Evolutionary conservation across 1,284 basidiomycete species (phyloP).

Genomic region (Rhodotorula sp.): DNA sequence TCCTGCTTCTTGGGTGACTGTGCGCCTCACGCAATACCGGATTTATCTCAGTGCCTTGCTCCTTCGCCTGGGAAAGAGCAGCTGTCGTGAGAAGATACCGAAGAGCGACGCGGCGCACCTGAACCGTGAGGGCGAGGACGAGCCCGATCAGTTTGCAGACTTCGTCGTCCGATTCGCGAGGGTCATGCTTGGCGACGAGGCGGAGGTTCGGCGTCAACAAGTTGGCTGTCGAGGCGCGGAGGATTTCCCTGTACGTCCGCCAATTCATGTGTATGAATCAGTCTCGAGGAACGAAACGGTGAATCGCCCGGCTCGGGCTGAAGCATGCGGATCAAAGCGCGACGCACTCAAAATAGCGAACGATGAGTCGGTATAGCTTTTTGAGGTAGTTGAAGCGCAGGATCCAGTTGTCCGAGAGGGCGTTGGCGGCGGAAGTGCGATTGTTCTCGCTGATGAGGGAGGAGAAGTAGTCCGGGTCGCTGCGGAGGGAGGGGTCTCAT

Average conservation of each 20-base stretch:
- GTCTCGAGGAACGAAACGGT: not conserved
- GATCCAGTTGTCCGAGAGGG: slow-evolving; percentile 76
- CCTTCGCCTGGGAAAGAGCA: too few species aligned
- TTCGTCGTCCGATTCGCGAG: slow-evolving; percentile 53
- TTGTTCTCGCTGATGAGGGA: slow-evolving; percentile 55
- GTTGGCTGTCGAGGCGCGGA: slow-evolving; percentile 63
- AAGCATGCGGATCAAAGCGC: not conserved
- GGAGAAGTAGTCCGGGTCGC: slow-evolving; percentile 76
- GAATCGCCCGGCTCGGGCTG: not conserved
- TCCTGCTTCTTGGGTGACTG: slow-evolving; percentile 61
- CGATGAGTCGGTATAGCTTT: slow-evolving; percentile 78
- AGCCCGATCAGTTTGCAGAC: slow-evolving; percentile 75
- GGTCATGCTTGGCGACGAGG: slow-evolving; percentile 71
- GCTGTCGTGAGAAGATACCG: not conserved
- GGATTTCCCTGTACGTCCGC: slow-evolving; percentile 55
- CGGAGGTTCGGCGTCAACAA: slow-evolving; percentile 79
- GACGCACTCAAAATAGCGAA: slow-evolving; percentile 68
- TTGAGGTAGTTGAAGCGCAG: slow-evolving; percentile 80
- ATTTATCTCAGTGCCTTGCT: too few species aligned
- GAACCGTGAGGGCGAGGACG: slow-evolving; percentile 88
- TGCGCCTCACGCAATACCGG: too few species aligned
- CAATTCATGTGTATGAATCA: too few species aligned
- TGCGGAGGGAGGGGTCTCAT: slow-evolving; percentile 45
- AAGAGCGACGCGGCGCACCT: slow-evolving; percentile 52
- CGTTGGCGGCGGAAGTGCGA: slow-evolving; percentile 53